phyloP scores from a whole-genome alignment of 805 yeast genomes.

The Candida maesae region DNA sequence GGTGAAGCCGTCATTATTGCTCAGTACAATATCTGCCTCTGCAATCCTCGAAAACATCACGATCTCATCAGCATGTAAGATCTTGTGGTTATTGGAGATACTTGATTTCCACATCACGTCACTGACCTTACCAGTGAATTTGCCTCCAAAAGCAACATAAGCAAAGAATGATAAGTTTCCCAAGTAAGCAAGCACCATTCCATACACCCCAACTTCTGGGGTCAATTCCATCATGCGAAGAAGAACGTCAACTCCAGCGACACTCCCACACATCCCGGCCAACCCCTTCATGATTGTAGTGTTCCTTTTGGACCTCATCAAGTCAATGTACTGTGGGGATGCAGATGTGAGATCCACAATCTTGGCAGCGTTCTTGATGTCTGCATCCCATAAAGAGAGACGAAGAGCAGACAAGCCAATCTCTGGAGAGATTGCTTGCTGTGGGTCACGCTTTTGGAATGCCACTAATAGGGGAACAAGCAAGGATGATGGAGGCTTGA shows the following conservation, averaged over 20 bases:
- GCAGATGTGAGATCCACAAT: slow-evolving; percentile 62
- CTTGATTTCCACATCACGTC: slow-evolving; percentile 61
- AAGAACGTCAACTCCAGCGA: slow-evolving; percentile 45
- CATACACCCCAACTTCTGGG: slow-evolving; percentile 33
- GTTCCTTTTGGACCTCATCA: slow-evolving; percentile 32
- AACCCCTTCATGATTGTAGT: slow-evolving; percentile 32
- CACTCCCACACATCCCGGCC: slow-evolving; percentile 31
- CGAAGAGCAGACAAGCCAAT: slow-evolving; percentile 11
- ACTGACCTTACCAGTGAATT: slow-evolving; percentile 50
- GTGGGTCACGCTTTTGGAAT: slow-evolving; percentile 4
- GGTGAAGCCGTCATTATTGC: slow-evolving; percentile 20
- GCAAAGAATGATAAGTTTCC: slow-evolving; percentile 45
- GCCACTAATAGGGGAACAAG: slow-evolving; percentile 7
- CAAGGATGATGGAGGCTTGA: slow-evolving; percentile 10
- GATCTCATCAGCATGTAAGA: slow-evolving; percentile 62
- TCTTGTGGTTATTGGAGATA: slow-evolving; percentile 61
- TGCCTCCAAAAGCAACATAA: slow-evolving; percentile 44
- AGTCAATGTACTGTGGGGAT: slow-evolving; percentile 43
- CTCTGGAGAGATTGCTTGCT: background rate
- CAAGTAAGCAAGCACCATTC: slow-evolving; percentile 47
- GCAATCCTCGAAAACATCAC: slow-evolving; percentile 60
- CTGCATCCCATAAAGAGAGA: slow-evolving; percentile 15
- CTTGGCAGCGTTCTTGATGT: slow-evolving; percentile 40
- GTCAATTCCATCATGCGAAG: slow-evolving; percentile 27
- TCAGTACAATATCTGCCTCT: slow-evolving; percentile 47